Evolutionary conservation across 352 stramenopile species (phyloP), one percentile per base, ranked within the genome.

Genomic region (Aphanomyces astaci): DNA sequence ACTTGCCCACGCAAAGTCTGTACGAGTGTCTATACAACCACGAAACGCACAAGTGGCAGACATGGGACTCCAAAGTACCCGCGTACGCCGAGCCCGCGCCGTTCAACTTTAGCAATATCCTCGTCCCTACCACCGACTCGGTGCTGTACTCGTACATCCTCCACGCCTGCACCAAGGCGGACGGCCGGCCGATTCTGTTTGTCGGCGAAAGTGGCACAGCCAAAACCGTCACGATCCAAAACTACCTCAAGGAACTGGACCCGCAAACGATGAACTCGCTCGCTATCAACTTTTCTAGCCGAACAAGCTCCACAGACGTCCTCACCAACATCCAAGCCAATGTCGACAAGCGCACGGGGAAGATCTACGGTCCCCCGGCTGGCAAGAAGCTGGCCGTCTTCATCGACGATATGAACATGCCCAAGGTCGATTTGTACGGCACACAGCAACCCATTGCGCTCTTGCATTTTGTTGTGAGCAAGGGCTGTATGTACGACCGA

Each of bases 361-460:
- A 95, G 56, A 97, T 98, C 53, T 98, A 98, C 71, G 95, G 94
- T 4, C 94, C 94, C 25, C 87, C 92, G 0, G 81, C 87, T 0
- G 94, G 94, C 3, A 98, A 98, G 74, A 96, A 97, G 53, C 79
- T 98, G 10, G 75, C 97, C 49, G 79, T 98, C 25, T 98, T 98
- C 64, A 90, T 98, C 46, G 95, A 98, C 69, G 95, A 98, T 74
- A 77, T 98, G 66, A 98, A 98, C 73, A 98, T 98, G 94, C 95
- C 95, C 36, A 98, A 97, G 70, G 91, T 98, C 2, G 95, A 98
- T 73, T 71, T 92, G 11, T 98, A 98, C 72, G 95, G 95, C 53
- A 98, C 95, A 2, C 95, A 98, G 73, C 92, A 98, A 67, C 95
- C 95, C 0, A 98, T 98, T 63, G 92, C 94, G 2, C 74, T 98